These are phyloP conservation scores for Falciphora oryzae DNA, from an alignment of 2,329 filamentous ascomycete genomes.

Conservation along the genomic window DNA sequence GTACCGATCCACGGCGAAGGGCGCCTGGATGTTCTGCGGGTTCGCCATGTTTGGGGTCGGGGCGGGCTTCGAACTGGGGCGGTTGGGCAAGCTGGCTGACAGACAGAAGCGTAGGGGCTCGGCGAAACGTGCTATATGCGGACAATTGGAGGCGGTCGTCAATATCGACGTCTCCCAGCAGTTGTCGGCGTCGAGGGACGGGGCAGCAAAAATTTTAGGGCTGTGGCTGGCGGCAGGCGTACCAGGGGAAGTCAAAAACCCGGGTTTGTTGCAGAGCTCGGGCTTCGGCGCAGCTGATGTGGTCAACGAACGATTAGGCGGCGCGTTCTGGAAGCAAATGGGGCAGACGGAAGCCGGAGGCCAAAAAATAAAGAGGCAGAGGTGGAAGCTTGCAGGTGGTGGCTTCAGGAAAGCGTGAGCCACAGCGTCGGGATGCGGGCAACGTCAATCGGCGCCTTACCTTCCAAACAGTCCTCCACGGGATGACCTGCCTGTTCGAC, in stretches of 20 bases:
- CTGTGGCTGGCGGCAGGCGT: neutral
- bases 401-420: neutral
- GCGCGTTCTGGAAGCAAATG: neutral
- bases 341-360: neutral
- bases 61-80: constrained; percentile 12
- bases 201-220: neutral
- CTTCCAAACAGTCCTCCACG: neutral
- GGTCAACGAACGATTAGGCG: neutral
- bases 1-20: constrained; percentile 84
- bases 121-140: neutral
- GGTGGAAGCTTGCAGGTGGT: constrained; percentile 1
- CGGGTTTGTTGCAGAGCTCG: neutral
- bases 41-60: constrained; percentile 34
- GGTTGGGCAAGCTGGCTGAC: constrained; percentile 4
- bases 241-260: neutral
- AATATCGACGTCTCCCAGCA: neutral
- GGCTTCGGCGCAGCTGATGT: neutral
- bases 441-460: neutral
- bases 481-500: neutral
- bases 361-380: neutral
- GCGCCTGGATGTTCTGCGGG: constrained; percentile 48
- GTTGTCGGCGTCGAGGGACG: neutral
- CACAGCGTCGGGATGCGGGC: neutral
- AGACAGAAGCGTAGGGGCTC: neutral
- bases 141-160: neutral